Conservation (phyloP, 225 moss, liverwort and hornwort genomes). For the Pleurozium schreberi region DNA sequence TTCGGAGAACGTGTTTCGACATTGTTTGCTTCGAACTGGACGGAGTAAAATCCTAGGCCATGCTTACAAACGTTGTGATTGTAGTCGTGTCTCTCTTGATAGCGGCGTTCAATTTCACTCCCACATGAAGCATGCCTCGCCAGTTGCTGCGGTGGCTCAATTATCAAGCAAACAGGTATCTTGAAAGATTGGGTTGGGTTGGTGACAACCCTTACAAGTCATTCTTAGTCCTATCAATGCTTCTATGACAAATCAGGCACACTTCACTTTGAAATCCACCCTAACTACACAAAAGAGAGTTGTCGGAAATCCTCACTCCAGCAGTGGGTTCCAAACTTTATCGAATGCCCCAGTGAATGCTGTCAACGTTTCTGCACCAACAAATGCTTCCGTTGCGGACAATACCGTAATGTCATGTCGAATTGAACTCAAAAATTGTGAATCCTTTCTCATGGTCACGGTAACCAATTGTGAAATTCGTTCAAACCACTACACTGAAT, state of each 20-base stretch:
- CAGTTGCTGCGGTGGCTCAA: not conserved
- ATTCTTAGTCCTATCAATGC: not conserved
- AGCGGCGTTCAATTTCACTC: not conserved
- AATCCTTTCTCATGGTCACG: not conserved
- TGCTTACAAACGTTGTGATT: not conserved
- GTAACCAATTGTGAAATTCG: not conserved
- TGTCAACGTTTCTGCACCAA: not conserved
- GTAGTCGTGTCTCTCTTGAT: not conserved
- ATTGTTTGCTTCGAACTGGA: not conserved
- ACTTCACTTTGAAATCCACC: too few relatives aligned
- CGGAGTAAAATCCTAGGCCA: not conserved
- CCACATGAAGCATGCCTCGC: not conserved
- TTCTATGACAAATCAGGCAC: not conserved
- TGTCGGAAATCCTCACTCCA: not conserved
- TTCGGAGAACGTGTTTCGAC: too few relatives aligned
- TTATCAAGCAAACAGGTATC: not conserved
- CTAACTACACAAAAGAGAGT: too few relatives aligned
- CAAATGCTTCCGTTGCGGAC: not conserved
- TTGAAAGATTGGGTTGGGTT: not conserved
- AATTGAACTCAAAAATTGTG: not conserved
- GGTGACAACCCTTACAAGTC: too few relatives aligned
- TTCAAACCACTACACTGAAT: too few relatives aligned
- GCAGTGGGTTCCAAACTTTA: not conserved
- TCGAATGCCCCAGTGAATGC: not conserved
- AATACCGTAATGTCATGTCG: not conserved